Evolutionary conservation across 192 early-diverging fungal species (phyloP).

Genomic region (Coemansia interrupta): DNA sequence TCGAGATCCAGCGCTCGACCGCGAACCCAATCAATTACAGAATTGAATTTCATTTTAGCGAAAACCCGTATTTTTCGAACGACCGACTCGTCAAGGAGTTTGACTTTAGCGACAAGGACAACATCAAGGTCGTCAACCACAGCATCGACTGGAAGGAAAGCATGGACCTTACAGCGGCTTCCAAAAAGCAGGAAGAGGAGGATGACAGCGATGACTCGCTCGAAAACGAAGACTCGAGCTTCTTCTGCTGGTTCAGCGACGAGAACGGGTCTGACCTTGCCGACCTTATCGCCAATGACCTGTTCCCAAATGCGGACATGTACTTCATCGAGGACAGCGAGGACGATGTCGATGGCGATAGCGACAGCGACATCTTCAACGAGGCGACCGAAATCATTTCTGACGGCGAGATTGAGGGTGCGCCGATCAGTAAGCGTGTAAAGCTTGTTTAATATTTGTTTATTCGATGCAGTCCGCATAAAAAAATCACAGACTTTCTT

Average conservation of each 20-base stretch:
- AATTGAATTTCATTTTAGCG: slow-evolving; percentile 55
- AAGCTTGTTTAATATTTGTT: slow-evolving; percentile 9
- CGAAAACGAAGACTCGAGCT: slow-evolving; percentile 49
- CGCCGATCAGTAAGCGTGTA: slow-evolving; percentile 35
- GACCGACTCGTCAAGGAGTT: slow-evolving; percentile 57
- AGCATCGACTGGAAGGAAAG: slow-evolving; percentile 60
- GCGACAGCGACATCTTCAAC: slow-evolving; percentile 12
- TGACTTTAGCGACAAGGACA: slow-evolving; percentile 58
- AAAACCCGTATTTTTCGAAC: slow-evolving; percentile 59
- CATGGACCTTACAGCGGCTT: slow-evolving; percentile 53
- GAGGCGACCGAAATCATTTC: slow-evolving; percentile 7
- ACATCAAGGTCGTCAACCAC: slow-evolving; percentile 54
- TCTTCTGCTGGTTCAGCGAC: slow-evolving; percentile 53
- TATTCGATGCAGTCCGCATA: no score
- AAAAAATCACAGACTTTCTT: no score
- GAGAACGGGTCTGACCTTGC: slow-evolving; percentile 48
- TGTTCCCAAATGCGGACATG: slow-evolving; percentile 86
- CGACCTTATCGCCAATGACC: slow-evolving; percentile 47
- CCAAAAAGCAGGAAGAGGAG: slow-evolving; percentile 37
- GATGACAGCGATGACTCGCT: slow-evolving; percentile 43
- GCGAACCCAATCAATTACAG: slow-evolving; percentile 56
- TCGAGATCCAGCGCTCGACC: slow-evolving; percentile 54
- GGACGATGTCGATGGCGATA: slow-evolving; percentile 43
- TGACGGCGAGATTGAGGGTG: slow-evolving; percentile 35
- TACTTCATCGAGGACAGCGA: slow-evolving; percentile 80